Evolutionary conservation across 1,284 basidiomycete species (phyloP), one percentile per base, ranked within the genome.

Genomic region (Ceratobasidium papillatum): DNA sequence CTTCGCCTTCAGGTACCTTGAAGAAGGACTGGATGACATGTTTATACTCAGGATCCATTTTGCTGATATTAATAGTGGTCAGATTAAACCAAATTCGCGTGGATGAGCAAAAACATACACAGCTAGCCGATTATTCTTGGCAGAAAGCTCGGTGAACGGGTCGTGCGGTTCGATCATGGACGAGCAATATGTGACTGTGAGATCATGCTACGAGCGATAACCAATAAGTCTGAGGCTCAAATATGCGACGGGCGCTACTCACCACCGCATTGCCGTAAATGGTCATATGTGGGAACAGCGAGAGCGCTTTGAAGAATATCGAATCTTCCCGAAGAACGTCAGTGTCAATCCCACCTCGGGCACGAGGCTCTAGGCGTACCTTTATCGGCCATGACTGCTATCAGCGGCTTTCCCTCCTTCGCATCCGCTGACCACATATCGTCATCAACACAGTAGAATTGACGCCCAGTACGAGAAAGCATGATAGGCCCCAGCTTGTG

Each of bases 331-430:
- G 9, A 9, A 79, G 17, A 30, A 74, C 69, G 41, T 54, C n/a
- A 19, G 22, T 30, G 1, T 19, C 36, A 30, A 38, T 34, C 11
- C 27, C 22, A 1, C 34, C 34, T 14, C 12, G 34, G 62, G 34
- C 30, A 52, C 22, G 30, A n/a, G 19, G 27, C 2, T 49, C 14
- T 25, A 32, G 12, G 81, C 88, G 78, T 78, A 92, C 93, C 85
- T 77, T 93, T 91, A 82, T 96, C 94, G 1, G 93, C 91, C 90
- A 97, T 93, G 75, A 95, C 88, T 75, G 94, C 90, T 25, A 96
- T 81, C 4, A 97, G 81, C 1, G 94, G 89, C 66, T 91, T 84
- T 1, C 90, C 91, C 72, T 86, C 80, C 38, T 80, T 86, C 0
- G 86, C 84, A 0, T 89, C 88, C 87, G 92, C 96, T 75, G 68